Percentiles rank a stretch among this genome's conserved stretches.
phyloP scores from a whole-genome alignment of 352 stramenopile genomes.

The Globisporangium carolinianum region DNA sequence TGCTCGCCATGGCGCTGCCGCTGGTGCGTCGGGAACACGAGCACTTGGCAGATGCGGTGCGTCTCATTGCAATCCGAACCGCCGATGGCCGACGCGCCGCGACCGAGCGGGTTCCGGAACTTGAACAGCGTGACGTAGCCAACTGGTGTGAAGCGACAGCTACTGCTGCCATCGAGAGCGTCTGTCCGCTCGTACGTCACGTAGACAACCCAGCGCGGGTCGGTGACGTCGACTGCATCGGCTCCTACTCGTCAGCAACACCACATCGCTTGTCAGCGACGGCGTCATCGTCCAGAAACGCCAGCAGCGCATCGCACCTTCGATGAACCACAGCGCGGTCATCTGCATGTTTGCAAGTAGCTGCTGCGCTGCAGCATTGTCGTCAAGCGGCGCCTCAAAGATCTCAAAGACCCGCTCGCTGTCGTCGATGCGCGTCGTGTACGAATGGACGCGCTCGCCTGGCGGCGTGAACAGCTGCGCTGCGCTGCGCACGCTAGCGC shows the following conservation, averaged over 20 bases:
- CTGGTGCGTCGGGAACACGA: conserved; percentile 75
- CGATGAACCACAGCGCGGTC: conserved; percentile 77
- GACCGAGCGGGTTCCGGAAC: conserved; percentile 69
- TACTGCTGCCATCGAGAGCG: not conserved
- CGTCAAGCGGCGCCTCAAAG: conserved; percentile 52
- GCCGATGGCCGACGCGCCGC: conserved; percentile 13
- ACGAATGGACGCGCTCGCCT: conserved; percentile 32
- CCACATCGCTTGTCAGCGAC: too few relatives aligned
- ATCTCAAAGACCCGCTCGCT: conserved; percentile 46
- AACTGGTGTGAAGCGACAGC: conserved; percentile 26
- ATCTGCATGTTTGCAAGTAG: conserved; percentile 68
- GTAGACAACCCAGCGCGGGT: conserved; percentile 76
- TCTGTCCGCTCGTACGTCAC: conserved; percentile 53
- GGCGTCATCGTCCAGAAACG: too few relatives aligned
- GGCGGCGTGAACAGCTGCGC: conserved; percentile 30
- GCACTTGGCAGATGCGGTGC: conserved; percentile 76
- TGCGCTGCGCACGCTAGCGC: conserved; percentile 14
- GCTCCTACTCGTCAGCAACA: conserved; percentile 25
- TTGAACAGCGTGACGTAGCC: conserved; percentile 82
- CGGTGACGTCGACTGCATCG: conserved; percentile 61
- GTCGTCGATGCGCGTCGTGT: conserved; percentile 19
- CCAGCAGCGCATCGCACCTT: conserved; percentile 28
- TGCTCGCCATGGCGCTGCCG: conserved; percentile 75
- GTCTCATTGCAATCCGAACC: conserved; percentile 51
- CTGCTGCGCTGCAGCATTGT: conserved; percentile 44